Base-by-base conservation (phyloP, 257 asterid genomes). In the Primulina huaijiensis region DNA sequence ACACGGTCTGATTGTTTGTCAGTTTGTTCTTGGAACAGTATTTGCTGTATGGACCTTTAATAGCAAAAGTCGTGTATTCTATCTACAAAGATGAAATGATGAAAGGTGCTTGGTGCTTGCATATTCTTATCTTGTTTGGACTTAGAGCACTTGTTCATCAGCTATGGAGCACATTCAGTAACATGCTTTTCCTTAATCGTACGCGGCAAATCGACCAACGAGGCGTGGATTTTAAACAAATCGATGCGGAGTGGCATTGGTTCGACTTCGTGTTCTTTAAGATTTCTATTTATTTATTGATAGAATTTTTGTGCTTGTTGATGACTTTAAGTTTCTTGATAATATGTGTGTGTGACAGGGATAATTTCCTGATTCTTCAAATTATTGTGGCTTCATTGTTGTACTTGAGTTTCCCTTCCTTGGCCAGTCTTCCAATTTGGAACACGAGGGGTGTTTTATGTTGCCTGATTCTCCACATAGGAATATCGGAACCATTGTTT, bases 211-310 rank as follows among this genome's bases (percentile, higher is more conserved):
- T 91, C 77, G 76, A 84, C 37, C 78, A 85, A n/a, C 69, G 74
- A 17, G 99, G 99, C 63, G 56, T 86, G 56, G 96, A 88, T 68
- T 94, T 73, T 43, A 76, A 79, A 68, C 99, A 91, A 62, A 94
- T 91, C 38, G 96, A 94, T 67, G 78, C 85, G 61, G 97, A 94
- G 68, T 91, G 97, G 97, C 87, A 94, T 71, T 94, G 99, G 99
- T 94, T 83, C 35, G 60, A 25, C 59, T 31, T 43, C 14, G 1
- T 40, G 21, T 37, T 40, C 21, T 31, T 17, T 30, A 14, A 7
- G 8, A 4, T 8, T 60, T n/a, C 17, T 29, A 11, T 60, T 20
- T 20, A 9, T 3, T 10, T 11, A 6, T 71, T 8, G 3, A 27
- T 29, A 20, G 62, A 8, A 4, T 68, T 34, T 25, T 16, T 34